Percentiles rank a stretch among this genome's conserved stretches.
Conservation (phyloP, 345 rosid species). For the Gossypium turneri region DNA sequence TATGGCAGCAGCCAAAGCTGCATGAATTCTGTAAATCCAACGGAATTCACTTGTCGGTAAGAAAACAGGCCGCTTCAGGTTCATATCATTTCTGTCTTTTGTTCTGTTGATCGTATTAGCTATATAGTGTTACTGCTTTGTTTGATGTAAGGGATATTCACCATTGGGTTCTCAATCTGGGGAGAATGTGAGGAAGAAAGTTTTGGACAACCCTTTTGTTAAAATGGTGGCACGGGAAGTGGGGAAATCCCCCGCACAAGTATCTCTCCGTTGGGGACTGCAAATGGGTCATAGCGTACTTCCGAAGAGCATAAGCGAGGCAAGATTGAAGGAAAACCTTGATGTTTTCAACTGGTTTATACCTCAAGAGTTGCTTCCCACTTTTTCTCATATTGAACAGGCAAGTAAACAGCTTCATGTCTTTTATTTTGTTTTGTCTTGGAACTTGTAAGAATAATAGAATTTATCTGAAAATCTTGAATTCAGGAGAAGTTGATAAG, state of each 20-base stretch:
- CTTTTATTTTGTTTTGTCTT: not conserved
- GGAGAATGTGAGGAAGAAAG: conserved; percentile 12
- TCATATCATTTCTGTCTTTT: not conserved
- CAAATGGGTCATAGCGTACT: conserved; percentile 46
- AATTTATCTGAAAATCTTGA: not conserved
- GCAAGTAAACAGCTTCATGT: conserved; percentile 25
- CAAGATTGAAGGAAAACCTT: conserved; percentile 40
- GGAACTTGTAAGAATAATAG: too few species aligned
- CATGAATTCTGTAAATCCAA: conserved; percentile 52
- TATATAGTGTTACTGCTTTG: not conserved
- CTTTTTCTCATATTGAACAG: conserved; percentile 39
- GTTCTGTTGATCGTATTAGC: not conserved
- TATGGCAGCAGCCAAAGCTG: conserved; percentile 54
- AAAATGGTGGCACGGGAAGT: conserved; percentile 30
- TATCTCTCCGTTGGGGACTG: conserved; percentile 49
- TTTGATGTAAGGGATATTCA: conserved; percentile 35
- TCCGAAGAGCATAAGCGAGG: conserved; percentile 41
- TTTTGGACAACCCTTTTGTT: conserved; percentile 37
- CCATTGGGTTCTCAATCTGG: conserved; percentile 35
- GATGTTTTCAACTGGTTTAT: conserved; percentile 27
- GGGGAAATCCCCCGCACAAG: conserved; percentile 43
- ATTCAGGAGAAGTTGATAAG: conserved; percentile 40
- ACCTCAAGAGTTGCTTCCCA: conserved; percentile 26
- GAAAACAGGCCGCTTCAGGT: not conserved
- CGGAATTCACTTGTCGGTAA: conserved; percentile 56